Conservation (phyloP, 768 basidiomycete species). For the Pulveroboletus sp. region DNA sequence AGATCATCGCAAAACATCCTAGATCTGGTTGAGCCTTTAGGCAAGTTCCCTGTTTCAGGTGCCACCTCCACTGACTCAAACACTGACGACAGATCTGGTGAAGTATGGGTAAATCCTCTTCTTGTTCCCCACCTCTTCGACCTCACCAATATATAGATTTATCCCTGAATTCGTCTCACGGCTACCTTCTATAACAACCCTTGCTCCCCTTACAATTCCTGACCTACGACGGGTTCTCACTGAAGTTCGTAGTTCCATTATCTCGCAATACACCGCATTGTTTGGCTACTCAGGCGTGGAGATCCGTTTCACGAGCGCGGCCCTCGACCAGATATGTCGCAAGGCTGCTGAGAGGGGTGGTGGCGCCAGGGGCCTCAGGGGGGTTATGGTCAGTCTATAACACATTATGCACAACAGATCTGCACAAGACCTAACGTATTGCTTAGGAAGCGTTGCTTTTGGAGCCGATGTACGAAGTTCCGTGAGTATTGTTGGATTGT, state of each 20-base stretch:
- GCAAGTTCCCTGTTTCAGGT: slow-evolving; percentile 31
- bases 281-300: slow-evolving; percentile 83
- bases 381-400: slow-evolving; percentile 64
- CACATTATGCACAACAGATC: not conserved
- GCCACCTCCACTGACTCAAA: not conserved
- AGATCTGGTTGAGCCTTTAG: slow-evolving; percentile 67
- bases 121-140: not conserved
- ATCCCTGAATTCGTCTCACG: slow-evolving; percentile 96
- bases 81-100: slow-evolving; percentile 56
- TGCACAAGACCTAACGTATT: not conserved
- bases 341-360: slow-evolving; percentile 79
- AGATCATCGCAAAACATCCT: slow-evolving; percentile 50
- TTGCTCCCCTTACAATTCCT: slow-evolving; percentile 69
- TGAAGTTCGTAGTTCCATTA: slow-evolving; percentile 85
- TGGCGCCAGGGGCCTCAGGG: slow-evolving; percentile 84
- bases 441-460: slow-evolving; percentile 70
- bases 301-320: slow-evolving; percentile 78
- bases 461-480: slow-evolving; percentile 91
- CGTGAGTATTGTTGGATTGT: slow-evolving; percentile 49
- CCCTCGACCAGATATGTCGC: slow-evolving; percentile 75
- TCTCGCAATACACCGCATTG: slow-evolving; percentile 83
- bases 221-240: slow-evolving; percentile 89
- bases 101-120: slow-evolving; percentile 62
- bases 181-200: slow-evolving; percentile 84
- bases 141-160: slow-evolving; percentile 44